These are phyloP conservation scores for Russula sp. DNA, from an alignment of 768 basidiomycete genomes.

Conservation along the genomic window DNA sequence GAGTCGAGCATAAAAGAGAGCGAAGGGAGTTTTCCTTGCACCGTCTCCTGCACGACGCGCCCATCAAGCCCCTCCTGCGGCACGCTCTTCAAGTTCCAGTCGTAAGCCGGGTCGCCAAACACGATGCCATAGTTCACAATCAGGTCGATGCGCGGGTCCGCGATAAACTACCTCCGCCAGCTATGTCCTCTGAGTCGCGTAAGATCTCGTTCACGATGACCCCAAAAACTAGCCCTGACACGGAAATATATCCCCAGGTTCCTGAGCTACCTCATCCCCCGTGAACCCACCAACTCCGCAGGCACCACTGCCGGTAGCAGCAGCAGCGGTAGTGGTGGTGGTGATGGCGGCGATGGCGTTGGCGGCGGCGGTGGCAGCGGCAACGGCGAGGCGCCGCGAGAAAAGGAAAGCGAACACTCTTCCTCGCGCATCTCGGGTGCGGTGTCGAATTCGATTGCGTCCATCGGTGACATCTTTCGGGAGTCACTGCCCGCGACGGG, in stretches of 20 bases:
- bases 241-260: constrained; percentile 40
- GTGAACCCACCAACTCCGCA: constrained; percentile 40
- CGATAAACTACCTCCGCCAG: constrained; percentile 34
- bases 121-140: constrained; percentile 17
- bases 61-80: constrained; percentile 19
- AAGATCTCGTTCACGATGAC: constrained; percentile 30
- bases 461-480: constrained; percentile 74
- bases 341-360: too few species aligned
- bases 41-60: constrained; percentile 19
- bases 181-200: constrained; percentile 82
- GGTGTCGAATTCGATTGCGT: constrained; percentile 48
- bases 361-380: too few species aligned
- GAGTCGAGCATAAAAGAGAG: neutral
- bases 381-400: constrained; percentile 32
- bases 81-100: constrained; percentile 22
- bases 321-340: constrained; percentile 4
- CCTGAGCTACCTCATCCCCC: constrained; percentile 63
- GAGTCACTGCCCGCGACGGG: constrained; percentile 58
- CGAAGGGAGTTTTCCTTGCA: neutral
- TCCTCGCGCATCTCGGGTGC: constrained; percentile 56
- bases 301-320: constrained; percentile 19
- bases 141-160: constrained; percentile 18
- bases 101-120: constrained; percentile 23
- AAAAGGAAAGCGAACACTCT: constrained; percentile 57
- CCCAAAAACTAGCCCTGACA: too few species aligned